Percentiles rank a stretch among this genome's conserved stretches.
Evolutionary conservation across 2,329 filamentous ascomycete species (phyloP).

Genomic region (Teratosphaeria gauchensis): DNA sequence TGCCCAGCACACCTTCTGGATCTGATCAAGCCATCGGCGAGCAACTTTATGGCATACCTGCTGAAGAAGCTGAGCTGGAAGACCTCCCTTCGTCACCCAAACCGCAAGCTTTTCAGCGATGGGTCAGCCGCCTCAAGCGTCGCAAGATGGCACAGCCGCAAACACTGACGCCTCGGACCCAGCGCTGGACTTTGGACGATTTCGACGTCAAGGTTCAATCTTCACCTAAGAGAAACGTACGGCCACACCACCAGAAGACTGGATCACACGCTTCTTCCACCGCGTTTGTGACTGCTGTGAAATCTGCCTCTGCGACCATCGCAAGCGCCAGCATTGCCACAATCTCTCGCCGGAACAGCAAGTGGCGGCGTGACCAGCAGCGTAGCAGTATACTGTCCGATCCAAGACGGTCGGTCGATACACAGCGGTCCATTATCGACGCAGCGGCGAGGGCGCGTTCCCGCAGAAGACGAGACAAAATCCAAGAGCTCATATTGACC

Average conservation of each 20-base stretch:
- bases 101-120: constrained; percentile 56
- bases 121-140: constrained; percentile 61
- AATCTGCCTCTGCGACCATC: constrained; percentile 70
- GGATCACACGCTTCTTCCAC: constrained; percentile 64
- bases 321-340: constrained; percentile 60
- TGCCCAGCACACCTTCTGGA: background rate
- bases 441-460: constrained; percentile 61
- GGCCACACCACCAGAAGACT: constrained; percentile 29
- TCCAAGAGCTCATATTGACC: constrained; percentile 77
- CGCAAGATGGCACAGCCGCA: constrained; percentile 40
- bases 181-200: constrained; percentile 29
- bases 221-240: background rate
- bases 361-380: constrained; percentile 51
- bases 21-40: background rate
- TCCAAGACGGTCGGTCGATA: constrained; percentile 54
- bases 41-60: background rate
- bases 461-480: constrained; percentile 63
- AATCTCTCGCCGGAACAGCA: constrained; percentile 46
- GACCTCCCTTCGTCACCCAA: constrained; percentile 1
- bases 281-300: constrained; percentile 69
- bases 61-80: constrained; percentile 1
- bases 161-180: constrained; percentile 25
- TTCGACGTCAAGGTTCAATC: constrained; percentile 12
- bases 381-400: constrained; percentile 53
- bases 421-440: constrained; percentile 46